A percentile compares a stretch with the other conserved stretches of the same genome.
Conservation (phyloP, 2,329 filamentous ascomycete genomes). For the Colletotrichum plurivorum region DNA sequence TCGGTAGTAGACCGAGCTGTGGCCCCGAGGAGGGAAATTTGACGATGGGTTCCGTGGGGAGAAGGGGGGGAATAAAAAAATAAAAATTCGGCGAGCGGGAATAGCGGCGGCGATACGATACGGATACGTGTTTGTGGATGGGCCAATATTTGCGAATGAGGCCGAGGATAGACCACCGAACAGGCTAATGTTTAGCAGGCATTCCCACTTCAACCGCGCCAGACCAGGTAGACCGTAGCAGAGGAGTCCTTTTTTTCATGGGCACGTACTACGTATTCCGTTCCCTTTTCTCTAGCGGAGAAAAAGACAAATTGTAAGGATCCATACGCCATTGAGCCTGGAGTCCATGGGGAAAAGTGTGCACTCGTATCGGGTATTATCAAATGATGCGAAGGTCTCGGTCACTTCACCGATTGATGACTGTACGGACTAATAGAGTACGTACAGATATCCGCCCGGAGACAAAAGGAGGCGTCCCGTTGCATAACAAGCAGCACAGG, state of each 20-base stretch:
- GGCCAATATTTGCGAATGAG: conserved; percentile 39
- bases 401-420: background rate
- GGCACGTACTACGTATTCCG: too few species aligned
- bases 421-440: background rate
- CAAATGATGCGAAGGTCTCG: background rate
- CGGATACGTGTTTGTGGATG: conserved; percentile 35
- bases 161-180: conserved; percentile 35
- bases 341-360: too few species aligned
- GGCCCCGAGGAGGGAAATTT: conserved; percentile 28
- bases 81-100: conserved; percentile 21
- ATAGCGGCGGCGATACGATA: conserved; percentile 38
- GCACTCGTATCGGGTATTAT: too few species aligned
- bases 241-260: too few species aligned
- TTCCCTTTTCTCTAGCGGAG: too few species aligned
- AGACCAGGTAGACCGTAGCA: too few species aligned
- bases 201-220: conserved; percentile 15
- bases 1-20: conserved; percentile 39
- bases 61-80: background rate
- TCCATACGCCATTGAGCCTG: too few species aligned
- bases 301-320: too few species aligned
- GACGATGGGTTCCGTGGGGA: background rate
- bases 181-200: conserved; percentile 30
- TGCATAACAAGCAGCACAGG: conserved; percentile 18
- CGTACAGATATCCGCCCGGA: background rate
- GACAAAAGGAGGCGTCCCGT: background rate